Evolutionary conservation across 176 grass and related monocot genomes (phyloP).

Genomic region (Juncus inflexus): DNA sequence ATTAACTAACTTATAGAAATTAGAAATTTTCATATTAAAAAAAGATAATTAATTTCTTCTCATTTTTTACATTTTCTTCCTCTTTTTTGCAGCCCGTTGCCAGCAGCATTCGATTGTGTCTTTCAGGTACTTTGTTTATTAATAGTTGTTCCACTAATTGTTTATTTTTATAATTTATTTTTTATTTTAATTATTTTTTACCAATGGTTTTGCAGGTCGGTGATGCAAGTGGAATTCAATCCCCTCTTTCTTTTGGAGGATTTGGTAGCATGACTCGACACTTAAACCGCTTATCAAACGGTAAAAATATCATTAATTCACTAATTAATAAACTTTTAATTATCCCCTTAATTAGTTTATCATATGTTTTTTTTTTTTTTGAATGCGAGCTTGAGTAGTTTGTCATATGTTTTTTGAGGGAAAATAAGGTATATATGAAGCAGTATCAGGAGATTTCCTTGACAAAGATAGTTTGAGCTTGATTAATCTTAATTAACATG

Average conservation of each 20-base stretch:
- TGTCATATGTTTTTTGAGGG: slow-evolving; percentile 22
- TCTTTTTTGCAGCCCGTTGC: slow-evolving; percentile 69
- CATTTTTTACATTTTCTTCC: no score
- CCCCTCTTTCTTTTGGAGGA: slow-evolving; percentile 97
- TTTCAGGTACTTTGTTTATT: slow-evolving; percentile 54
- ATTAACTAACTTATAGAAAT: background rate
- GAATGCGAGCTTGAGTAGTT: no score
- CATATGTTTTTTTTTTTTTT: no score
- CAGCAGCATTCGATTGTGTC: slow-evolving; percentile 77
- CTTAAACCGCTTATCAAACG: slow-evolving; percentile 66
- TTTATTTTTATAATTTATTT: slow-evolving; percentile 20
- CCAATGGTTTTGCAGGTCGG: slow-evolving; percentile 53
- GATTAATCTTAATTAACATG: slow-evolving; percentile 29
- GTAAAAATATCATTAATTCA: slow-evolving; percentile 24
- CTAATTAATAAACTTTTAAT: no score
- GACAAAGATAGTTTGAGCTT: slow-evolving; percentile 58
- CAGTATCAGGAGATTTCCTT: slow-evolving; percentile 64
- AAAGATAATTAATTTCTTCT: no score
- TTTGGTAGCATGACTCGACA: slow-evolving; percentile 94
- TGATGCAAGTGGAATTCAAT: slow-evolving; percentile 96
- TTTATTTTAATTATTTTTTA: slow-evolving; percentile 17
- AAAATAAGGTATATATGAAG: slow-evolving; percentile 81
- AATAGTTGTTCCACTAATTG: background rate
- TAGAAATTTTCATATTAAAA: no score
- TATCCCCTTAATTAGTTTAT: no score